Evolutionary conservation across 176 grass and related monocot genomes (phyloP).

Genomic region (Areca catechu): DNA sequence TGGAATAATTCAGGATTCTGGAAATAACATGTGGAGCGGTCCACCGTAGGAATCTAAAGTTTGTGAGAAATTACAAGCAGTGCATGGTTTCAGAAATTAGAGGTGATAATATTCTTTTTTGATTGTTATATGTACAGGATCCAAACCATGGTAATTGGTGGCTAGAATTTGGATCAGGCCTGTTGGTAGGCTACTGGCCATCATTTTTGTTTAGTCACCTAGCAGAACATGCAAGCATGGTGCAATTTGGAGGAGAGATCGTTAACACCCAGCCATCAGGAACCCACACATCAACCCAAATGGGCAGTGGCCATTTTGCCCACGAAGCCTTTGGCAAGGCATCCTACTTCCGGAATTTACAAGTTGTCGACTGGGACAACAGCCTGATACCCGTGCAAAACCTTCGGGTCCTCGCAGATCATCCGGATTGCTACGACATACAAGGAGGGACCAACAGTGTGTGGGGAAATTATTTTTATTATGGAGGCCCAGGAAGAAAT

Average conservation of each 20-base stretch:
- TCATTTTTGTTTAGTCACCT: slow-evolving; percentile 82
- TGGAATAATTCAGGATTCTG: too few relatives aligned
- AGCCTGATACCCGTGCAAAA: slow-evolving; percentile 63
- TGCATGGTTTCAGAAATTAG: too few relatives aligned
- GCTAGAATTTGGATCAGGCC: slow-evolving; percentile 75
- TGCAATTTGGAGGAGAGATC: slow-evolving; percentile 89
- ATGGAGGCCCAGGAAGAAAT: slow-evolving; percentile 62
- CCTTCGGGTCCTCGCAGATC: slow-evolving; percentile 73
- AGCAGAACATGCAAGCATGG: slow-evolving; percentile 68
- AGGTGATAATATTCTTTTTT: too few relatives aligned
- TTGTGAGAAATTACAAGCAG: too few relatives aligned
- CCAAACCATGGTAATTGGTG: slow-evolving; percentile 86
- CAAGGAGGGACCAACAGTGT: slow-evolving; percentile 63
- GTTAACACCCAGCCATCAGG: slow-evolving; percentile 51
- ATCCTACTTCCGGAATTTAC: slow-evolving; percentile 82
- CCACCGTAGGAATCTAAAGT: too few relatives aligned
- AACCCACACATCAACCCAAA: slow-evolving; percentile 67
- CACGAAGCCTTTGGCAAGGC: slow-evolving; percentile 48
- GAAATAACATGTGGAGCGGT: too few relatives aligned
- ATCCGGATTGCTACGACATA: slow-evolving; percentile 70
- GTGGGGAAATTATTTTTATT: slow-evolving; percentile 95
- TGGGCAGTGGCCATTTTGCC: slow-evolving; percentile 81
- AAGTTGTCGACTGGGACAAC: slow-evolving; percentile 86
- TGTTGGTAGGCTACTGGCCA: slow-evolving; percentile 82
- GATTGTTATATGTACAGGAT: too few relatives aligned